Evolutionary conservation across 192 early-diverging fungal genomes (phyloP).

Genomic region (Coemansia pectinata): DNA sequence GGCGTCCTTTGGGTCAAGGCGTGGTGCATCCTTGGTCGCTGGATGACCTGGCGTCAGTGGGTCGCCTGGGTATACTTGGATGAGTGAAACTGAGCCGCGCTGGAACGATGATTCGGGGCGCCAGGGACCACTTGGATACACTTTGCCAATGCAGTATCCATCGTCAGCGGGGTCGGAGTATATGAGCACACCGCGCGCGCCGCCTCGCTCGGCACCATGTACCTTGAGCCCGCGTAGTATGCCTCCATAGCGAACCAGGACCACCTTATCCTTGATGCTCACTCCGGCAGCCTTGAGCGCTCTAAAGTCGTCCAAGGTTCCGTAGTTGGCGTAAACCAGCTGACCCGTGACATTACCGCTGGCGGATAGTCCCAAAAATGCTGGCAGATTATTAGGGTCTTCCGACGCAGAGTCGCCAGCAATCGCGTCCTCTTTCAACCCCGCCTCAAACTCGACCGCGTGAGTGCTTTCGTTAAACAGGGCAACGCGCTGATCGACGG

Average conservation of each 20-base stretch:
- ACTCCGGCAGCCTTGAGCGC: constrained; percentile 44
- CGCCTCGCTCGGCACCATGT: constrained; percentile 54
- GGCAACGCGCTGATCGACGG: constrained; percentile 51
- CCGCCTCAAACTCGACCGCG: constrained; percentile 55
- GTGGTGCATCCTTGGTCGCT: constrained; percentile 54
- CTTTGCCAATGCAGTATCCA: constrained; percentile 51
- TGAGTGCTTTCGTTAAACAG: constrained; percentile 51
- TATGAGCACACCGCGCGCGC: constrained; percentile 60
- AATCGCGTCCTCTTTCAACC: constrained; percentile 58
- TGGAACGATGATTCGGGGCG: constrained; percentile 59
- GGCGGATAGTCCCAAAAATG: constrained; percentile 65
- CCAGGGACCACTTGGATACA: constrained; percentile 65
- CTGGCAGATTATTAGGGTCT: constrained; percentile 56
- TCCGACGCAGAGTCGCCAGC: constrained; percentile 63
- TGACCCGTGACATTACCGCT: constrained; percentile 62
- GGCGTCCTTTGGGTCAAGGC: constrained; percentile 57
- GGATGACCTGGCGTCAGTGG: constrained; percentile 66
- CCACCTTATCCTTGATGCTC: constrained; percentile 51
- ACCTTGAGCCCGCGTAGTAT: constrained; percentile 60
- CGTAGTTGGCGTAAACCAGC: constrained; percentile 67
- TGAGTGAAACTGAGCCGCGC: constrained; percentile 57
- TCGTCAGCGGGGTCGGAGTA: constrained; percentile 69
- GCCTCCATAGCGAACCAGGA: constrained; percentile 59
- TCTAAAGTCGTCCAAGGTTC: constrained; percentile 57
- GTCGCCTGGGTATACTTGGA: constrained; percentile 57